Evolutionary conservation across 2,329 filamentous ascomycete species (phyloP).

Genomic region (Ophiostoma australiae): DNA sequence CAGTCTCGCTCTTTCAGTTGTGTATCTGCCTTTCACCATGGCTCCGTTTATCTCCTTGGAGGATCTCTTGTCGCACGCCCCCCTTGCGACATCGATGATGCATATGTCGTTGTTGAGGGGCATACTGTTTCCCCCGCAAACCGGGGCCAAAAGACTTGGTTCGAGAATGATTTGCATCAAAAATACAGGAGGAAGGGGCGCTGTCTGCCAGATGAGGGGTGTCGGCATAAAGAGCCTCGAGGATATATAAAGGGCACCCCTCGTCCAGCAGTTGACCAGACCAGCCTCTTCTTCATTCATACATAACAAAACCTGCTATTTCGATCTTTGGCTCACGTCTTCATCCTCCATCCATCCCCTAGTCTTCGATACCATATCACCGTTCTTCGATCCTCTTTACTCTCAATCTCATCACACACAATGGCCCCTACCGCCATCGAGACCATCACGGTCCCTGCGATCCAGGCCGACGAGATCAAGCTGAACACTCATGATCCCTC

Average conservation of each 20-base stretch:
- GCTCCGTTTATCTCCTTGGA: not conserved
- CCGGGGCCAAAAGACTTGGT: not conserved
- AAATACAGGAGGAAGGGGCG: not conserved
- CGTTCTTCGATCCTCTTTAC: not conserved
- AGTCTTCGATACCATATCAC: not conserved
- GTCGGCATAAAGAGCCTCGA: not conserved
- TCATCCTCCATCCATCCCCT: not conserved
- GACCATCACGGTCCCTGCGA: conserved; percentile 28
- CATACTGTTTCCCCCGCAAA: not conserved
- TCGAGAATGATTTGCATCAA: not conserved
- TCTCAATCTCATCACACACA: not conserved
- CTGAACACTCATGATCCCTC: conserved; percentile 38
- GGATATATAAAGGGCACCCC: not conserved
- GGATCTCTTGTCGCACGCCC: conserved; percentile 1
- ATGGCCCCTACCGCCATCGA: conserved; percentile 27
- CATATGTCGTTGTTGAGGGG: conserved; percentile 16
- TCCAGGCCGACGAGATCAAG: conserved; percentile 27
- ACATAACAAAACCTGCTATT: not conserved
- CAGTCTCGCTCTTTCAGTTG: not conserved
- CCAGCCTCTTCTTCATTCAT: not conserved
- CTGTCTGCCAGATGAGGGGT: not conserved
- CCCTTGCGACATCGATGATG: conserved; percentile 16
- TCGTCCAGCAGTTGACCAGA: not conserved
- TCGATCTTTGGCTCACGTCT: not conserved
- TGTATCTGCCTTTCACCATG: not conserved